Base-by-base conservation (phyloP, 208 protist species). In the Wallacemonas sp. region DNA sequence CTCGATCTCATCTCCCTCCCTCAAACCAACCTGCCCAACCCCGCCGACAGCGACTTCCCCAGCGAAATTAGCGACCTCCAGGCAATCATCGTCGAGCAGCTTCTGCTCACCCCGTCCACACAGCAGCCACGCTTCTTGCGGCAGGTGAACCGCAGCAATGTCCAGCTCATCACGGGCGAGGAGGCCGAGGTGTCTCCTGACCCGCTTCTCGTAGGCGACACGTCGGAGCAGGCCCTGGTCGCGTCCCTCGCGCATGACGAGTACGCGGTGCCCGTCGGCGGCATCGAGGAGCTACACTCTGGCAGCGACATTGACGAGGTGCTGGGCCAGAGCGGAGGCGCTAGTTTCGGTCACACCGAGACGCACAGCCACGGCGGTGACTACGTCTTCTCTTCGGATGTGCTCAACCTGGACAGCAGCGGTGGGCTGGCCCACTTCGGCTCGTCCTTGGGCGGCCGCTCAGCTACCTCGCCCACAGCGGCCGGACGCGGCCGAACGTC, bases 1-100 rank as follows among this genome's bases (percentile, higher is more conserved):
- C 70, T 79, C 44, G 67, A 70, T 50, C 67, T 93, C 29, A 78
- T 95, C 41, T 89, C 85, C 3, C 57, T 89, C 27, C 68, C 79
- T 32, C 54, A 67, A 6, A 58, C 53, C n/a, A 63, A 77, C 46
- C 19, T 39, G 24, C 73, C 77, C n/a, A 86, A 77, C 75, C 66
- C 73, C 10, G 81, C 81, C 8, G 90, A 95, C 71, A 79, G 71
- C 60, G 90, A 95, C 75, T 87, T 93, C 63, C 79, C 86, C 19
- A 83, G 68, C 22, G 75, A 91, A 22, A 41, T 85, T 5, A 71
- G 80, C 45, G 81, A 91, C 41, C 71, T 93, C 32, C 84, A 93
- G 66, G 72, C 84, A 26, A 85, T 93, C 71, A 83, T 95, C 55
- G 86, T 95, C 9, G 85, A 93, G 62, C 86, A 93, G 70, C 77